Base-by-base conservation (phyloP, 2,329 filamentous ascomycete genomes). In the Cucurbitaria berberidis region DNA sequence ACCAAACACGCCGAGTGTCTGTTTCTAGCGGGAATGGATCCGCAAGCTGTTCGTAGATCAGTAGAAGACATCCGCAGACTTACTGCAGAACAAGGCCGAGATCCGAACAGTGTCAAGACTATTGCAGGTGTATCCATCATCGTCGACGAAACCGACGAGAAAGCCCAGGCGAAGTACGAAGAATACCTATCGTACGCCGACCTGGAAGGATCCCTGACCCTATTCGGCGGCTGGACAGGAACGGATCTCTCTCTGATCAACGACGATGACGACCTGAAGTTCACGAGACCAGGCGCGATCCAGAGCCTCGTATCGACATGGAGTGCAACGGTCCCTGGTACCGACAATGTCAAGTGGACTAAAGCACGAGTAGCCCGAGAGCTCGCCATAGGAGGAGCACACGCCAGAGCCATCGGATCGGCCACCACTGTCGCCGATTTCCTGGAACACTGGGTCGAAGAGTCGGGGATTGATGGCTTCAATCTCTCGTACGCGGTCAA, bases 161-260 rank as follows among this genome's bases (percentile, higher is more conserved):
- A 88, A 67, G 87, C 88, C 0, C 70, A 78, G 48, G 81, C 78
- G 11, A 89, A 89, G 72, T 84, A 85, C 45, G 71, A 78, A 0
- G 84, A 88, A 6, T 84, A 84, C 55, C 41, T 53, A n/a, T 48
- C 42, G 9, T 45, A 45, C 18, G 42, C 27, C n/a, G 80, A 80
- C 3, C 77, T 81, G 39, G 87, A 86, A 60, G 88, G 88, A 3
- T 87, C 86, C 0, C 68, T 89, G 47, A 85, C 87, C 1, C 71
- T 90, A 19, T 90, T 90, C 62, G 86, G 86, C 13, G 87, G 87
- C 1, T 90, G 87, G 87, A 89, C 87, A 0, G 88, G 85, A 1
- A 84, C 86, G 39, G 83, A 88, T 63, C 72, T 87, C 34, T 75
- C 78, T 9, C 71, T 78, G 26, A 87, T 86, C 21, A 5, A 24